A percentile compares a stretch with the other conserved stretches of the same genome.
Conservation (phyloP, 2,329 filamentous ascomycete genomes). For the Albophoma yamanashiensis region DNA sequence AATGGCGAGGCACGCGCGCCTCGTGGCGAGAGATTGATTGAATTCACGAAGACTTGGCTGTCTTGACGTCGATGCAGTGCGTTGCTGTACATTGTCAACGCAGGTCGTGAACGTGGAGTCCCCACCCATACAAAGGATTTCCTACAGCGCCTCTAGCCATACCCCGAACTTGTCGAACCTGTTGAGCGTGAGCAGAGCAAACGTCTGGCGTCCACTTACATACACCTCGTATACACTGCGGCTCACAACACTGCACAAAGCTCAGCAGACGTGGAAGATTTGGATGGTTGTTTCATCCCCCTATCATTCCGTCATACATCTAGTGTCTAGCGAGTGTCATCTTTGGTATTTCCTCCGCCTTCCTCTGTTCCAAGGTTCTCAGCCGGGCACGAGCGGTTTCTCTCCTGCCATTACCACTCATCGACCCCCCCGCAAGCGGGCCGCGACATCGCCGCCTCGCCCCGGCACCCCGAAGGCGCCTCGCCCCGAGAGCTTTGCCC, state of each 20-base stretch:
- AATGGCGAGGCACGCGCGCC: not conserved
- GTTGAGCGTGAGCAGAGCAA: not conserved
- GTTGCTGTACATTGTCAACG: not conserved
- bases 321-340: constrained; percentile 28
- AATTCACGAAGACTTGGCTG: not conserved
- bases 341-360: constrained; percentile 20
- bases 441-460: not conserved
- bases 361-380: constrained; percentile 8
- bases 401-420: not conserved
- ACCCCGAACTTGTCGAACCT: not conserved
- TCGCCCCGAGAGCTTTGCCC: constrained; percentile 8
- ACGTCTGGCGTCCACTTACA: no score
- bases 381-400: constrained; percentile 1
- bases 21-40: not conserved
- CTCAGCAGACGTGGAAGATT: not conserved
- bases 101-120: not conserved
- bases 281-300: constrained; percentile 7
- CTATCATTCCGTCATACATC: constrained; percentile 14
- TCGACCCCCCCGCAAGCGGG: constrained; percentile 2
- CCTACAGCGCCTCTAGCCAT: not conserved
- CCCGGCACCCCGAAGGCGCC: constrained; percentile 6
- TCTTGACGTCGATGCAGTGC: not conserved
- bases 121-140: no score
- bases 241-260: not conserved
- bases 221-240: no score